phyloP scores from a whole-genome alignment of 2,329 filamentous ascomycete genomes.

The Fusarium tanahbumbuense region DNA sequence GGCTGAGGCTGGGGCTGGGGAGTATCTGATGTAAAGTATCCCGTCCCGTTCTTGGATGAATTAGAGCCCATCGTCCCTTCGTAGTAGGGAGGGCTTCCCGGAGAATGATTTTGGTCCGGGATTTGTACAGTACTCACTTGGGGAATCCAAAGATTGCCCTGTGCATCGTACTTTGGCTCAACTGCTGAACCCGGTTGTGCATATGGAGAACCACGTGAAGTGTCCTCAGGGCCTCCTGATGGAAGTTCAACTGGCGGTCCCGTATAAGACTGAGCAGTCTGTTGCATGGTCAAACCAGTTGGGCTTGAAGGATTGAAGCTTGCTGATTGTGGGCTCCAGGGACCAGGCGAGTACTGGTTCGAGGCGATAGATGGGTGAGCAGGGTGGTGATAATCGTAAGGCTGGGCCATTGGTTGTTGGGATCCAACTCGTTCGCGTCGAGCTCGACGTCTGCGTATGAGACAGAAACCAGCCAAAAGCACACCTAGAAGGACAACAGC shows the following conservation, averaged over 20 bases:
- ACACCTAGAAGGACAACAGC: slow-evolving; percentile 47
- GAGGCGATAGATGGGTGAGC: slow-evolving; percentile 35
- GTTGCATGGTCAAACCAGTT: slow-evolving; percentile 28
- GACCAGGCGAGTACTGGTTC: slow-evolving; percentile 40
- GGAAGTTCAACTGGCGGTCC: slow-evolving; percentile 48
- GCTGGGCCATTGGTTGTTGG: slow-evolving; percentile 43
- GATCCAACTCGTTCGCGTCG: slow-evolving; percentile 26
- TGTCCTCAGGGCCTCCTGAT: slow-evolving; percentile 23
- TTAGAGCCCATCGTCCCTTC: slow-evolving; percentile 29
- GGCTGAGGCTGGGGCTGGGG: slow-evolving; percentile 46
- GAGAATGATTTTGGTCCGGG: slow-evolving; percentile 36
- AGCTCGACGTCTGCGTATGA: slow-evolving; percentile 47
- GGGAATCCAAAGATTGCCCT: slow-evolving; percentile 50
- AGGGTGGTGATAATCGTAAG: slow-evolving; percentile 43
- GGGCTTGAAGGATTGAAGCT: slow-evolving; percentile 37
- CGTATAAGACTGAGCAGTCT: slow-evolving; percentile 36
- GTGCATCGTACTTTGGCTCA: slow-evolving; percentile 48
- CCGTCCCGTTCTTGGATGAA: slow-evolving; percentile 33
- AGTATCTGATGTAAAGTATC: slow-evolving; percentile 32
- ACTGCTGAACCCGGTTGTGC: slow-evolving; percentile 23
- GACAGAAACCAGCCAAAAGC: slow-evolving; percentile 46
- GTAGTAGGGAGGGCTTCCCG: slow-evolving; percentile 35
- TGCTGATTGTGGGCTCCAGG: slow-evolving; percentile 46
- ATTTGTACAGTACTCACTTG: slow-evolving; percentile 50
- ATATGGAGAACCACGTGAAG: slow-evolving; percentile 29